A percentile compares a stretch with the other conserved stretches of the same genome.
Evolutionary conservation across 2,329 filamentous ascomycete species (phyloP).

Genomic region (Fusarium sp.): DNA sequence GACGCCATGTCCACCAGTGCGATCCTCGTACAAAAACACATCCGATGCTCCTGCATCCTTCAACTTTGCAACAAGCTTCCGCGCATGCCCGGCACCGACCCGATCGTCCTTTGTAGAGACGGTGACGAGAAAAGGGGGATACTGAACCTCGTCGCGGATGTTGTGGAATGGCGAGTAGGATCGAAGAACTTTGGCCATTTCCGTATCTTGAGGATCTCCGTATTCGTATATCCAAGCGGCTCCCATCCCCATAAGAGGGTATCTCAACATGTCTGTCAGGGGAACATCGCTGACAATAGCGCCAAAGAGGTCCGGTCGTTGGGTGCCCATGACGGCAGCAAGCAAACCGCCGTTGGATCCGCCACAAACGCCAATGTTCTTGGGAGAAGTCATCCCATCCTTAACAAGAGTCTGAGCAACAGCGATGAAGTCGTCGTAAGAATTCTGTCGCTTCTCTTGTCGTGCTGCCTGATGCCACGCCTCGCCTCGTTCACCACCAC

Average conservation of each 20-base stretch:
- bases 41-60: not conserved
- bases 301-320: not conserved
- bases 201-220: not conserved
- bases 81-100: not conserved
- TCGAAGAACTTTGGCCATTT: not conserved
- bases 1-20: not conserved
- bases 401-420: not conserved
- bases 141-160: not conserved
- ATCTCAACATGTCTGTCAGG: not conserved
- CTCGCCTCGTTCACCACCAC: not conserved
- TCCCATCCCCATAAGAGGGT: not conserved
- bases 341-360: not conserved
- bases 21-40: not conserved
- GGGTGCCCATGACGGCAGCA: not conserved
- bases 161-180: not conserved
- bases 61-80: not conserved
- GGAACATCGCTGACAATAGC: not conserved
- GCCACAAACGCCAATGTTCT: not conserved
- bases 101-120: not conserved
- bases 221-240: not conserved
- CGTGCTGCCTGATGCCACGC: not conserved
- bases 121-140: not conserved
- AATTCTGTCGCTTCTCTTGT: not conserved
- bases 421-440: not conserved
- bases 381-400: not conserved